Evolutionary conservation across 306 rosid genomes (phyloP), one percentile per base, ranked within the genome.

Genomic region (Trifolium subterraneum): DNA sequence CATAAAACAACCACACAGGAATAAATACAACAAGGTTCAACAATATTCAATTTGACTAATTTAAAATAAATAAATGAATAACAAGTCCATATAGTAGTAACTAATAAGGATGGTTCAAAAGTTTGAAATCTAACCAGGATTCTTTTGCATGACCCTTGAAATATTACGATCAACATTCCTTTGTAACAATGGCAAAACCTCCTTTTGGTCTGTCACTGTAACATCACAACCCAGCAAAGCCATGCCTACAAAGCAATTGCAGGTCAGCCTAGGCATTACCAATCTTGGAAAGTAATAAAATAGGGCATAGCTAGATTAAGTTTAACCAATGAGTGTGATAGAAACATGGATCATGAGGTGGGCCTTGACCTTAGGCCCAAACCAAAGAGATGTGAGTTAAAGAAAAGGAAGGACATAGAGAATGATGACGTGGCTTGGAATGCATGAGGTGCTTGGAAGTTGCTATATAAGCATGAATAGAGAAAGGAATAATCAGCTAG

Each of bases 191-290:
- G 97, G 94, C 85, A 94, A 82, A 35, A 91, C 94, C 84, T 94
- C 98, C 51, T 81, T 86, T 88, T 94, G 98, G 75, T 94, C 96
- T 31, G 98, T 91, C 56, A 81, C 84, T 71, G 86, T 73, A 64
- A 94, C 97, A 82, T 91, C 89, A 65, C 97, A 91, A 45, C 98
- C 96, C 45, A 91, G 87, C 81, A 93, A 83, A 76, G 98, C 97
- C 97, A 91, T 93, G 72, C 97, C 98, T 93, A 82, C 70, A 84
- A 81, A 77, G 36, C 78, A 59, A 83, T 41, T 58, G 27, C 25
- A 55, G 54, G 75, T 79, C 73, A 83, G 67, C 77, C 48, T 8
- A 70, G 73, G 70, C 23, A 82, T 47, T 70, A 50, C 48, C 47
- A 7, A 66, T 19, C 58, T 7, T 39, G 42, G 35, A 23, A 62